phyloP scores from a whole-genome alignment of 2,329 filamentous ascomycete species.

The Daldinia sp. region DNA sequence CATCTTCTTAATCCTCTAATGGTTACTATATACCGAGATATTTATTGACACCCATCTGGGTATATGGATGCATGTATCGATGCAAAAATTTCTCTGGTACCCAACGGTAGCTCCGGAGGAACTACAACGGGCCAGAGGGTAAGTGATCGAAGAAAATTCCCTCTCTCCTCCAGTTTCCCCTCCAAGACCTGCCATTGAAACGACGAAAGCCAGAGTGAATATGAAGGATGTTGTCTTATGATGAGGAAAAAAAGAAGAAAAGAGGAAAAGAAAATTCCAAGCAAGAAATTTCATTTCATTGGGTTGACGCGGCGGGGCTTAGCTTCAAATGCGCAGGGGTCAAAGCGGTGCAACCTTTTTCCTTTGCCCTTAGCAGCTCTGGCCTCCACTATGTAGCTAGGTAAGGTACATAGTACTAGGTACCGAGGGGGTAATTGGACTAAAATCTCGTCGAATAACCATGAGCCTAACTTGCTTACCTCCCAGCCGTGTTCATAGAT shows the following conservation, averaged over 20 bases:
- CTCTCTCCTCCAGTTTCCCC: slow-evolving; percentile 75
- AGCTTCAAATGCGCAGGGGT: not conserved
- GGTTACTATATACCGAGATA: too few species aligned
- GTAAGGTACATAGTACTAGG: too few species aligned
- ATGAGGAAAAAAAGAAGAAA: slow-evolving; percentile 46
- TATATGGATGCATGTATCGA: slow-evolving; percentile 46
- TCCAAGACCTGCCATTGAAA: slow-evolving; percentile 67
- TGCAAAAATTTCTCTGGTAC: slow-evolving; percentile 49
- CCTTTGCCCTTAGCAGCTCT: not conserved
- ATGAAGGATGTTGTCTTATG: slow-evolving; percentile 63
- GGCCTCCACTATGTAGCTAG: slow-evolving; percentile 7
- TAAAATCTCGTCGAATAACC: not conserved
- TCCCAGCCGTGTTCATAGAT: not conserved
- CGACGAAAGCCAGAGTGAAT: slow-evolving; percentile 72
- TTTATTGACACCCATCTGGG: not conserved
- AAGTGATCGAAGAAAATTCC: slow-evolving; percentile 61
- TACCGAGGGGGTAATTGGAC: slow-evolving; percentile 8
- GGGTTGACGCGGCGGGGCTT: slow-evolving; percentile 10
- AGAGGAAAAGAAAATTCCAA: slow-evolving; percentile 8
- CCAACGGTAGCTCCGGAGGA: slow-evolving; percentile 42
- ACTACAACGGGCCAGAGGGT: slow-evolving; percentile 60
- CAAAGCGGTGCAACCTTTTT: slow-evolving; percentile 27
- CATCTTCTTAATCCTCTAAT: too few species aligned
- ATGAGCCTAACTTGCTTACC: not conserved
- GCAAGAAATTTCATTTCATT: slow-evolving; percentile 25